phyloP scores from a whole-genome alignment of 306 rosid genomes.

The Pyrus bretschneideri region DNA sequence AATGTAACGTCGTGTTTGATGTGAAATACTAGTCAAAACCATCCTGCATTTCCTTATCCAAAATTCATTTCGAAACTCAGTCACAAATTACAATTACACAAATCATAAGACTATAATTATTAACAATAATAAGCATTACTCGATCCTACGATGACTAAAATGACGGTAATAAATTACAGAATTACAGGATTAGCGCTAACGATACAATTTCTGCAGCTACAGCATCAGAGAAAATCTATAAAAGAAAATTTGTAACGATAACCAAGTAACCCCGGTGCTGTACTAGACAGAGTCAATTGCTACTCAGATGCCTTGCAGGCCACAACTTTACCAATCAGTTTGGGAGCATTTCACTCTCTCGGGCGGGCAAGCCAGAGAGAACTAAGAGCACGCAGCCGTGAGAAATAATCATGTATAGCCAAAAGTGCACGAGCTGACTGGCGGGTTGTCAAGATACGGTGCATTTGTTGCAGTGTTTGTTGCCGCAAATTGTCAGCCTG shows the following conservation, averaged over 20 bases:
- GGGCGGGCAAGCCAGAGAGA: slow-evolving; percentile 99
- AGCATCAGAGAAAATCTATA: not conserved
- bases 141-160: not conserved
- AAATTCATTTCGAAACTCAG: not conserved
- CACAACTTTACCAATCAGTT: slow-evolving; percentile 7
- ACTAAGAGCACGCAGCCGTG: slow-evolving; percentile 89
- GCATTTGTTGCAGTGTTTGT: slow-evolving; percentile 96
- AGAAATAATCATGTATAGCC: slow-evolving; percentile 81
- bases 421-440: slow-evolving; percentile 97
- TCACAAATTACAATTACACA: not conserved
- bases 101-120: slow-evolving; percentile 1
- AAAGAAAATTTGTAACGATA: slow-evolving; percentile 9
- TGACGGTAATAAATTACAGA: not conserved
- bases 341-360: slow-evolving; percentile 42
- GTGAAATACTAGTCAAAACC: not conserved
- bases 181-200: not conserved
- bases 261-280: slow-evolving; percentile 1
- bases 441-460: slow-evolving; percentile 83
- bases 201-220: slow-evolving; percentile 3
- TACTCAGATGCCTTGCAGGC: slow-evolving; percentile 9
- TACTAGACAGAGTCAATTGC: slow-evolving; percentile 15
- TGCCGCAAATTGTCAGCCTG: slow-evolving; percentile 98
- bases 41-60: not conserved
- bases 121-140: not conserved
- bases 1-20: too few relatives aligned